These are phyloP conservation scores for Fusarium annulatum DNA, from an alignment of 2,329 filamentous ascomycete genomes.

Conservation along the genomic window DNA sequence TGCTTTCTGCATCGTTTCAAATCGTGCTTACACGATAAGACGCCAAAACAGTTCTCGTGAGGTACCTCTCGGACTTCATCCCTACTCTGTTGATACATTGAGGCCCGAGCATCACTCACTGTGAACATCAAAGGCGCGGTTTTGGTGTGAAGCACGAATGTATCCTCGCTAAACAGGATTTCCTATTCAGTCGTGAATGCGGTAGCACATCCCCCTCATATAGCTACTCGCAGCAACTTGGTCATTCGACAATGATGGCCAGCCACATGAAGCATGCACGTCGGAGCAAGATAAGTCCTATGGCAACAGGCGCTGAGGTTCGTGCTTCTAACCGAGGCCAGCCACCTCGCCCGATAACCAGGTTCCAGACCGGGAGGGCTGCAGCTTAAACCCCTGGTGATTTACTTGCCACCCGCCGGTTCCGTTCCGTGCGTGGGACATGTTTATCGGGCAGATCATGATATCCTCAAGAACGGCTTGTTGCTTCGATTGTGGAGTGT, in stretches of 20 bases:
- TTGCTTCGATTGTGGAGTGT: constrained; percentile 21
- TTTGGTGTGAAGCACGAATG: neutral
- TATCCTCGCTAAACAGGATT: neutral
- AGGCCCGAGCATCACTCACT: neutral
- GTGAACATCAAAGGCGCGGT: neutral
- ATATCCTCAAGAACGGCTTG: neutral
- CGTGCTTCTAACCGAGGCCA: constrained; percentile 11
- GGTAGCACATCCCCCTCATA: neutral
- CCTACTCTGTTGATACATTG: no score
- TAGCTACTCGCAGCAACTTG: constrained; percentile 14
- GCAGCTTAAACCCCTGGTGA: constrained; percentile 24
- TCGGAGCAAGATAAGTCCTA: constrained; percentile 25
- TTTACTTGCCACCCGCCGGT: constrained; percentile 26
- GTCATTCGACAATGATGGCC: constrained; percentile 14
- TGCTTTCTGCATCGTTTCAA: neutral
- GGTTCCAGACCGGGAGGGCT: constrained; percentile 7
- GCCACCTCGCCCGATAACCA: constrained; percentile 13
- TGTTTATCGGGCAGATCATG: neutral
- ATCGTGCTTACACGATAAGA: neutral
- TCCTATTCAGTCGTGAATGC: neutral
- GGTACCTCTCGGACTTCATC: neutral
- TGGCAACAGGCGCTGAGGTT: constrained; percentile 22
- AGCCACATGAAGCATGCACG: constrained; percentile 11
- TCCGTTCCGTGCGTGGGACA: constrained; percentile 10
- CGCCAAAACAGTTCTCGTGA: neutral